Evolutionary conservation across 495 filamentous ascomycete species (phyloP).

Genomic region (Entonaema liquescens): DNA sequence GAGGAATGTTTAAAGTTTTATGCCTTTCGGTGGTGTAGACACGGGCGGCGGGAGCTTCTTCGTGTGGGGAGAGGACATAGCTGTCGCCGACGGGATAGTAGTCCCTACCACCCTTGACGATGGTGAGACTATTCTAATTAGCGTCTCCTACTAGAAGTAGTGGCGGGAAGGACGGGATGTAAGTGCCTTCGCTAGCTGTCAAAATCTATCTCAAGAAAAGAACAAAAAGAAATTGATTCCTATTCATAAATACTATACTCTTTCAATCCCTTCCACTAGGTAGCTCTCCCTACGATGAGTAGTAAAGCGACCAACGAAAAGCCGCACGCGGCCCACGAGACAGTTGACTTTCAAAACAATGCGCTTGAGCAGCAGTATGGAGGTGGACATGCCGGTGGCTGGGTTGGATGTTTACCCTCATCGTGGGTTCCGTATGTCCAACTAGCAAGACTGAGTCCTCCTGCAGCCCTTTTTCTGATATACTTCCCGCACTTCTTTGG

Average conservation of each 20-base stretch:
- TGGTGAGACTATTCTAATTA: neutral
- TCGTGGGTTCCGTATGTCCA: constrained; percentile 52
- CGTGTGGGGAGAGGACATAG: neutral
- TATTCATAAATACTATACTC: constrained; percentile 2
- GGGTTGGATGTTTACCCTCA: constrained; percentile 42
- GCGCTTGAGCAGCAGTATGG: constrained; percentile 44
- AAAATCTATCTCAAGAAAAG: neutral
- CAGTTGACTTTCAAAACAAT: constrained; percentile 30
- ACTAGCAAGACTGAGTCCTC: constrained; percentile 49
- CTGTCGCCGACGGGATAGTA: neutral
- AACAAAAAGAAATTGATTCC: neutral
- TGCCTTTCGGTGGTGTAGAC: neutral
- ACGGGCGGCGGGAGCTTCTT: neutral
- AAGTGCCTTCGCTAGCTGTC: neutral
- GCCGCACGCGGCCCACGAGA: constrained; percentile 18
- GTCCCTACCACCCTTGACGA: neutral
- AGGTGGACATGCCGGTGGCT: constrained; percentile 44
- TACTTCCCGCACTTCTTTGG: constrained; percentile 54
- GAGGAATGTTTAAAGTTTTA: neutral
- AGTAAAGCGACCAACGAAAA: constrained; percentile 32
- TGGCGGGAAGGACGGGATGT: neutral
- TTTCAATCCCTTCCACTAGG: neutral
- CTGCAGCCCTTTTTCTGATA: constrained; percentile 49
- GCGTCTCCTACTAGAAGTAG: neutral
- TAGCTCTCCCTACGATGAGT: constrained; percentile 8